These are phyloP conservation scores for Trypanosoma vivax DNA, from an alignment of 208 protist species.

Conservation along the genomic window DNA sequence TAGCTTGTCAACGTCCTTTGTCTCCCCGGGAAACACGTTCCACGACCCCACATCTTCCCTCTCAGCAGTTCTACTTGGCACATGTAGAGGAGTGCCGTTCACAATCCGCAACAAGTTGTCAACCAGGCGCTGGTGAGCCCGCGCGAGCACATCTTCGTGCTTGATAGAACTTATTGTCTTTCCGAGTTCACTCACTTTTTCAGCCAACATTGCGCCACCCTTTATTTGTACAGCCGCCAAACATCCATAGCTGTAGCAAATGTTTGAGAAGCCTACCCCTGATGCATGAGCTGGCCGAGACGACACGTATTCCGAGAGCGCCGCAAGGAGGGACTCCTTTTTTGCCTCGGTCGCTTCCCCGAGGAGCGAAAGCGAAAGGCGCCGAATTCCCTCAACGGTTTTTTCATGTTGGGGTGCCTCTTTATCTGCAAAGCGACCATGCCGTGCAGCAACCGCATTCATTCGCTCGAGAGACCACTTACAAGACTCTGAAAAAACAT, in stretches of 20 bases:
- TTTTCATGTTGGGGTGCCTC: neutral
- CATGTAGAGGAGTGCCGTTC: too few species aligned
- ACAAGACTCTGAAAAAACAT: conserved; percentile 1
- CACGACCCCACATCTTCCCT: too few species aligned
- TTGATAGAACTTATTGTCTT: conserved; percentile 2
- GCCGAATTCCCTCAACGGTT: conserved; percentile 3
- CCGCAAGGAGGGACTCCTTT: neutral
- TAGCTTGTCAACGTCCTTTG: conserved; percentile 5
- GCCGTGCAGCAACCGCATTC: neutral
- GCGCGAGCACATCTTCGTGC: neutral
- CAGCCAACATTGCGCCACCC: neutral
- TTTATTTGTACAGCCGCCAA: neutral
- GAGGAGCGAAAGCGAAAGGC: conserved; percentile 15
- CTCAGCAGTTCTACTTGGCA: too few species aligned
- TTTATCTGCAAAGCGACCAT: conserved; percentile 6
- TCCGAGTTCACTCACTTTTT: neutral
- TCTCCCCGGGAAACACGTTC: neutral
- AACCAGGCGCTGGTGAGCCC: conserved; percentile 5
- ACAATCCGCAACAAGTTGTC: conserved; percentile 4
- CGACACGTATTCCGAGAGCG: neutral
- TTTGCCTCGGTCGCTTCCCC: neutral
- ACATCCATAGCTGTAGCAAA: conserved; percentile 13
- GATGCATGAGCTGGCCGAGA: neutral
- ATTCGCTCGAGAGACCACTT: conserved; percentile 8
- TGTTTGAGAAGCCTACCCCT: neutral